Base-by-base conservation (phyloP, 805 yeast genomes). In the Hanseniaspora mollemarum region DNA sequence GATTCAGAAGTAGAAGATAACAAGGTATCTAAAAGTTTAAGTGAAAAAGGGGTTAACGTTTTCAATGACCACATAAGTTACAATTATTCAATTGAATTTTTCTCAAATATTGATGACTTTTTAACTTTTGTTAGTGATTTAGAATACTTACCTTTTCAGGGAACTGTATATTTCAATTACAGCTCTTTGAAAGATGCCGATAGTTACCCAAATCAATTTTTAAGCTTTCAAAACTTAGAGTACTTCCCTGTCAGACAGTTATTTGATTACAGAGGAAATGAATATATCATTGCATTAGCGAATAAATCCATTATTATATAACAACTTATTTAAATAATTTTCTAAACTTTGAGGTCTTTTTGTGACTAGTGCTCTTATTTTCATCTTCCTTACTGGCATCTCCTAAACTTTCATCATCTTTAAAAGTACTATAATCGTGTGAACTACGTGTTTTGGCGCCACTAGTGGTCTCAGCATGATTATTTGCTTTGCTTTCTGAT, bases 321-420 rank as follows among this genome's bases (percentile, higher is more conserved):
- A 21, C 7, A 15, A 9, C 12, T 24, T 33, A 58, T 46, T 63
- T 74, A 52, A 76, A 68, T 40, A 76, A 67, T 53, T 69, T 71
- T 49, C 72, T 70, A 51, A 77, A 69, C 54, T 71, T 73, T 13
- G 69, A 64, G 36, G 70, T 68, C 60, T 75, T 72, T 52, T 71
- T 74, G 56, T 69, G 70, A 43, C 71, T 69, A 32, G 63, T 60
- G 7, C 55, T 54, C n/a, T 55, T 49, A 2, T 52, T 53, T 24
- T 29, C 38, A 5, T 31, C 31, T 43, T 53, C 40, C 16, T 54
- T 45, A 43, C 50, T 8, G 40, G 16, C 15, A 16, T 36, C n/a
- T 18, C 19, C 52, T 44, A 36, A 54, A 26, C 54, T 49, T 22
- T 57, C 58, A 42, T 58, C 54, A 15, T 55, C 53, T 10, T 44